phyloP scores from a whole-genome alignment of 148 eudicot genomes.

The Suaeda aralocaspica region DNA sequence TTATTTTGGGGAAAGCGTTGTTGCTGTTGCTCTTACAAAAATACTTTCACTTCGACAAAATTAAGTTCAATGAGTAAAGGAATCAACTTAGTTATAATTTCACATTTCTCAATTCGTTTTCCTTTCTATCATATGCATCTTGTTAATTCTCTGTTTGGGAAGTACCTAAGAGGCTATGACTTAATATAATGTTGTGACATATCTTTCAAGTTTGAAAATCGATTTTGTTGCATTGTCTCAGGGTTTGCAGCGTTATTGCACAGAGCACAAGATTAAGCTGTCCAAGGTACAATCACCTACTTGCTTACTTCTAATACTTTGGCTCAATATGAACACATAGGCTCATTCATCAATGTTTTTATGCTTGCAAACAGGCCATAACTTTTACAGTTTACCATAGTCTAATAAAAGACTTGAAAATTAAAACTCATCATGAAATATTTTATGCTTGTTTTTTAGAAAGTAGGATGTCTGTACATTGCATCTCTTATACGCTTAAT shows the following conservation, averaged over 20 bases:
- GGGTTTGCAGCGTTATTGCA: conserved; percentile 94
- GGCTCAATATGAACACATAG: background rate
- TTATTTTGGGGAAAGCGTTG: too few species aligned
- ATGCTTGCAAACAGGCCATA: background rate
- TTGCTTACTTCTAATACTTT: conserved; percentile 1
- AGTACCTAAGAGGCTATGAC: too few species aligned
- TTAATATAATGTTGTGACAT: background rate
- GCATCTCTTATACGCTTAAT: background rate
- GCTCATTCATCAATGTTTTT: too few species aligned
- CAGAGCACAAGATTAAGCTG: conserved; percentile 84
- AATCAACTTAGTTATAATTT: too few species aligned
- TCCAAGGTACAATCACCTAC: conserved; percentile 57
- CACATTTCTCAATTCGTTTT: too few species aligned
- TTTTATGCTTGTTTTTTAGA: background rate
- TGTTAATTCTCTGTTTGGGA: too few species aligned
- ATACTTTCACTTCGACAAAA: too few species aligned
- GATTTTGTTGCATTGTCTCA: conserved; percentile 30
- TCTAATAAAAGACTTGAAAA: too few species aligned
- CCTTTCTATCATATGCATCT: too few species aligned
- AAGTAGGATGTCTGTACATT: background rate
- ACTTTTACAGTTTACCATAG: background rate
- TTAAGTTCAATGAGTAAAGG: too few species aligned
- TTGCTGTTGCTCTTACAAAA: too few species aligned
- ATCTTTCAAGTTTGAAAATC: too few species aligned
- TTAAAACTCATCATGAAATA: background rate